Conservation (phyloP, 768 basidiomycete genomes). For the Pleurotus ostreatus region DNA sequence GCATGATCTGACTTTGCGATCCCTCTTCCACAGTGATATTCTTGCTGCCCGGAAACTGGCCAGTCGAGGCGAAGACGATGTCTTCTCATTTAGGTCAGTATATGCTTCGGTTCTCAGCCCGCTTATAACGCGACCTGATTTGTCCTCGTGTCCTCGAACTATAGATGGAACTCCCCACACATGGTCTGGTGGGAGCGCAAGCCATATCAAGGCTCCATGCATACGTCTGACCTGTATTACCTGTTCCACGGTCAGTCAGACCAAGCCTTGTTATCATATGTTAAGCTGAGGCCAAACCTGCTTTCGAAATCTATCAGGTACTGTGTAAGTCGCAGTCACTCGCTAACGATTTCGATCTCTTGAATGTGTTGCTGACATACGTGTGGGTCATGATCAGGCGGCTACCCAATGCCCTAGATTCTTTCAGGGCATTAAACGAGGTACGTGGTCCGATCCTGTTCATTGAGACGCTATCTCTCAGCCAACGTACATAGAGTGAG, state of each 20-base stretch:
- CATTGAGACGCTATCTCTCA: not conserved
- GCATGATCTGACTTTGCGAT: not conserved
- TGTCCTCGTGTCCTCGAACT: not conserved
- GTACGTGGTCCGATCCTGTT: constrained; percentile 16
- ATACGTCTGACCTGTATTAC: constrained; percentile 40
- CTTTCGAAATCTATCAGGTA: constrained; percentile 23
- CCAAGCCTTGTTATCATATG: not conserved
- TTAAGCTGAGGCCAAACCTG: not conserved
- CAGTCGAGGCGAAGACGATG: constrained; percentile 24
- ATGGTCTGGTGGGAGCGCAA: constrained; percentile 29
- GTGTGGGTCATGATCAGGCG: constrained; percentile 14
- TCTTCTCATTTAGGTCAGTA: constrained; percentile 29
- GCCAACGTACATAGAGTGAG: constrained; percentile 26
- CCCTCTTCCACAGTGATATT: constrained; percentile 25
- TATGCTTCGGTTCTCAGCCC: not conserved
- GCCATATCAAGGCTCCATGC: constrained; percentile 36
- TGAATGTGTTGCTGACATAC: too few relatives aligned
- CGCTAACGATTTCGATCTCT: too few relatives aligned
- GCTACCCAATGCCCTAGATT: constrained; percentile 26
- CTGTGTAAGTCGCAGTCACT: not conserved
- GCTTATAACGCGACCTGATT: too few relatives aligned
- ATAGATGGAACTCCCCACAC: constrained; percentile 41
- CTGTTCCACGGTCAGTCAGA: constrained; percentile 34
- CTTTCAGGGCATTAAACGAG: constrained; percentile 32
- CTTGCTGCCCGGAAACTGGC: constrained; percentile 29